Percentiles rank a stretch among this genome's conserved stretches.
phyloP scores from a whole-genome alignment of 2,329 filamentous ascomycete genomes.

The Xylariaceae sp. region DNA sequence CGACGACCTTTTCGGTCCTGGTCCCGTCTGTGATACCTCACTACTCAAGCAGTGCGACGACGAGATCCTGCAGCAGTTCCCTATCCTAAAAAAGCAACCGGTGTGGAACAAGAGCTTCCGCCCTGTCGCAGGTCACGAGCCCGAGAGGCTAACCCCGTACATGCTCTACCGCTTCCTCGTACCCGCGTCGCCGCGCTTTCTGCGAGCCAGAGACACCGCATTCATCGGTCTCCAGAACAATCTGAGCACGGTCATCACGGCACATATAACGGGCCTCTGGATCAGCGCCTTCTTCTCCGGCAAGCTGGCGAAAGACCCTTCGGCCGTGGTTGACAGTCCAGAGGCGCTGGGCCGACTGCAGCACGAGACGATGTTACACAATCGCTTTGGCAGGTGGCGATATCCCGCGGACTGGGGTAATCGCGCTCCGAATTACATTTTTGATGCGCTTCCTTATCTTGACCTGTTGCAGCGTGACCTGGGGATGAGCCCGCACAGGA shows the following conservation, averaged over 20 bases:
- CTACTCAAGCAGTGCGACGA: conserved; percentile 40
- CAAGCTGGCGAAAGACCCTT: conserved; percentile 6
- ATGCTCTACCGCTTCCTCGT: conserved; percentile 44
- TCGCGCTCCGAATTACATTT: conserved; percentile 65
- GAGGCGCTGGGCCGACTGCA: conserved; percentile 35
- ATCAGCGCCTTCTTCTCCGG: conserved; percentile 53
- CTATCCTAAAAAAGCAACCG: conserved; percentile 42
- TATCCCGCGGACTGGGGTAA: conserved; percentile 63
- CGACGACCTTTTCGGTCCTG: conserved; percentile 14
- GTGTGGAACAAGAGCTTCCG: conserved; percentile 41
- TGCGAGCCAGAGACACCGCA: conserved; percentile 39
- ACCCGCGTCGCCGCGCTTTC: conserved; percentile 32
- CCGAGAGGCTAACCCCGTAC: conserved; percentile 30
- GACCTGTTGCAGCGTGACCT: conserved; percentile 65
- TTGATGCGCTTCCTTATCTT: conserved; percentile 70
- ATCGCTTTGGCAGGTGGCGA: conserved; percentile 65
- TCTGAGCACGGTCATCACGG: conserved; percentile 39
- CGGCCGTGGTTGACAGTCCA: not conserved
- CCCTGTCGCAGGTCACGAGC: too few relatives aligned
- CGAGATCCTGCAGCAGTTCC: conserved; percentile 47
- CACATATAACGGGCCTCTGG: conserved; percentile 49
- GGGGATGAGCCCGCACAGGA: conserved; percentile 53
- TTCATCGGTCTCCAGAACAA: conserved; percentile 45
- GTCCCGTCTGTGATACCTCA: conserved; percentile 35
- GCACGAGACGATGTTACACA: conserved; percentile 58